Base-by-base conservation (phyloP, 2,329 filamentous ascomycete species). In the Plectosphaerella plurivora region DNA sequence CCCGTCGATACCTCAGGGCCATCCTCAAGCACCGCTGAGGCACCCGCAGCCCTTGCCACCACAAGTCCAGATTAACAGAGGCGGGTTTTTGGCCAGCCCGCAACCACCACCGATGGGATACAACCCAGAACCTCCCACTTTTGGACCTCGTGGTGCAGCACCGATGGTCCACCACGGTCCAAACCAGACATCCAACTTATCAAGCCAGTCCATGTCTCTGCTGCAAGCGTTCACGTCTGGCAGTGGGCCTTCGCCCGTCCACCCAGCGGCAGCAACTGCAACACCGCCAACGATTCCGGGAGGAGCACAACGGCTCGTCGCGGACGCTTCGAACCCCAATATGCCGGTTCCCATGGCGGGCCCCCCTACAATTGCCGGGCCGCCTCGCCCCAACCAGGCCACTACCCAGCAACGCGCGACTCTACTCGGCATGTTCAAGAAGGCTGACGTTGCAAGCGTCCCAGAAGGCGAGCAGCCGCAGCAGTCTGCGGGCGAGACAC, bases 341-440 rank as follows among this genome's bases (percentile, higher is more conserved):
- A 33, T 33, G 28, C 28, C 28, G 28, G 28, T 12, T 8, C 3
- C 28, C 11, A 33, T 33, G 28, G 11, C 28, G 28, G 28, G 4
- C 2, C 28, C 28, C 11, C 28, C 28, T 33, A 33, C 28, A 33
- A 12, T 9, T 33, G 28, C 28, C 28, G 28, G 28, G 28, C 8
- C 28, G 11, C 28, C 8, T 33, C 28, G 28, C 11, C 28, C 28
- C 28, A 44, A 20, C 18, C 41, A 16, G n/a, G 41, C 18, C 10
- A 44, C 41, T 12, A 12, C 41, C 10, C 41, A 44, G 11, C 41
- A 44, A 20, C 41, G 41, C 18, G 41, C 41, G 5, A 44, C 41
- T 8, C 65, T 83, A 18, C 66, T 83, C 14, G 75, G 71, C 20
- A 79, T 83, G 69, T 82, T 84, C 65, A 81, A 79, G 55, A 74